phyloP scores from a whole-genome alignment of 1,284 basidiomycete species.

The Coriolopsis trogii region DNA sequence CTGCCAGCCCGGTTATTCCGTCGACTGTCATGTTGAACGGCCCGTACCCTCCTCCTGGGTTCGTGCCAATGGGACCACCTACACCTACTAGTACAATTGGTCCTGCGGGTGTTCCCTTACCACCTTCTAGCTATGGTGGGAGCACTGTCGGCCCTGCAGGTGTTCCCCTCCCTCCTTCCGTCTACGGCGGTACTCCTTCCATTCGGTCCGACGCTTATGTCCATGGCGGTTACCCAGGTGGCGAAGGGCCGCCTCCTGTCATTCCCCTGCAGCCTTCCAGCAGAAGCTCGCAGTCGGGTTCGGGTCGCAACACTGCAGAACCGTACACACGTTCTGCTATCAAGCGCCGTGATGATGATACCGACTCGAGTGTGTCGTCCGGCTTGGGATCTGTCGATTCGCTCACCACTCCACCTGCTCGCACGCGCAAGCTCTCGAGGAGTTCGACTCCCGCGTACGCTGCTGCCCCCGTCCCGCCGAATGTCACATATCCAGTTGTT shows the following conservation, averaged over 20 bases:
- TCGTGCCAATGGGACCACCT: constrained; percentile 33
- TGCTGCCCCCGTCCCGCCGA: constrained; percentile 26
- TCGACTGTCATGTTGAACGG: constrained; percentile 16
- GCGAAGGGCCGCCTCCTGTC: constrained; percentile 19
- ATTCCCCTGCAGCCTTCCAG: constrained; percentile 22
- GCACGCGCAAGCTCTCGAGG: constrained; percentile 20
- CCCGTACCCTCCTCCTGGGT: constrained; percentile 34
- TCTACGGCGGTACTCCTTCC: constrained; percentile 22
- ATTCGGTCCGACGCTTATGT: constrained; percentile 11
- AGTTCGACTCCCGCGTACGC: constrained; percentile 30
- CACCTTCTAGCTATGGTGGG: constrained; percentile 9
- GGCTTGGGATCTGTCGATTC: constrained; percentile 31
- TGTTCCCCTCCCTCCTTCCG: constrained; percentile 21
- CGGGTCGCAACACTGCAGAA: constrained; percentile 18
- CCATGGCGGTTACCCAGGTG: constrained; percentile 18
- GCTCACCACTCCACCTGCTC: constrained; percentile 33
- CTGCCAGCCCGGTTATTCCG: constrained; percentile 20
- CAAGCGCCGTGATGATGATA: constrained; percentile 26
- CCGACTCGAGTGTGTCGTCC: constrained; percentile 30
- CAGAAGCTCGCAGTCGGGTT: constrained; percentile 18
- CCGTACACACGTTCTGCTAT: constrained; percentile 20
- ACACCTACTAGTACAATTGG: constrained; percentile 18
- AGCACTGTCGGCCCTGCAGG: constrained; percentile 5
- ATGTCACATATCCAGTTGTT: constrained; percentile 26
- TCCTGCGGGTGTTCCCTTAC: constrained; percentile 19